phyloP scores from a whole-genome alignment of 495 filamentous ascomycete species.

The Aspergillus kassunensis region DNA sequence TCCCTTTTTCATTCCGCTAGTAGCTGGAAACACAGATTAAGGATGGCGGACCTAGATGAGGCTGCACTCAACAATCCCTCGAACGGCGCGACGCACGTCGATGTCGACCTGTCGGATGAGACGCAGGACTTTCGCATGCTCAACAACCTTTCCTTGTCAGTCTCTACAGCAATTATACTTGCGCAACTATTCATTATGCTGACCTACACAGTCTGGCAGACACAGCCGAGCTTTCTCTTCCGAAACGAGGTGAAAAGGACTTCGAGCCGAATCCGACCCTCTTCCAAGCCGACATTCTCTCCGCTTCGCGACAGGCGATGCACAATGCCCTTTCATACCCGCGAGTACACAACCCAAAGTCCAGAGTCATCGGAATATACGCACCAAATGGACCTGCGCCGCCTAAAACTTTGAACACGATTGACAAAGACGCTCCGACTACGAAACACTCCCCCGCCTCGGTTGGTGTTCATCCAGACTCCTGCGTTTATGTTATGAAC shows the following conservation, averaged over 20 bases:
- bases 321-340: constrained; percentile 75
- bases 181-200: constrained; percentile 2
- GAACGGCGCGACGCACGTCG: constrained; percentile 31
- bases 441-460: constrained; percentile 20
- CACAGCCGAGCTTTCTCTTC: constrained; percentile 45
- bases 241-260: constrained; percentile 88
- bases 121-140: constrained; percentile 85
- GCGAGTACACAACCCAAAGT: constrained; percentile 58
- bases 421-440: constrained; percentile 20
- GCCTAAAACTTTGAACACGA: constrained; percentile 14
- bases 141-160: constrained; percentile 52
- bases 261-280: constrained; percentile 89
- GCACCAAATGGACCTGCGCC: constrained; percentile 36
- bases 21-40: neutral
- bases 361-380: constrained; percentile 51
- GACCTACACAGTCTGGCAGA: constrained; percentile 27
- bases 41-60: constrained; percentile 50
- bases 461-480: constrained; percentile 28
- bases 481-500: constrained; percentile 41
- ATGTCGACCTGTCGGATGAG: constrained; percentile 73
- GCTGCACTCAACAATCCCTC: constrained; percentile 33
- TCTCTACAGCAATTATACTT: neutral
- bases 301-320: constrained; percentile 83
- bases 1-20: neutral
- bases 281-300: constrained; percentile 70